Conservation (phyloP, 202 grass and related monocot species). For the Zoysia matrella region DNA sequence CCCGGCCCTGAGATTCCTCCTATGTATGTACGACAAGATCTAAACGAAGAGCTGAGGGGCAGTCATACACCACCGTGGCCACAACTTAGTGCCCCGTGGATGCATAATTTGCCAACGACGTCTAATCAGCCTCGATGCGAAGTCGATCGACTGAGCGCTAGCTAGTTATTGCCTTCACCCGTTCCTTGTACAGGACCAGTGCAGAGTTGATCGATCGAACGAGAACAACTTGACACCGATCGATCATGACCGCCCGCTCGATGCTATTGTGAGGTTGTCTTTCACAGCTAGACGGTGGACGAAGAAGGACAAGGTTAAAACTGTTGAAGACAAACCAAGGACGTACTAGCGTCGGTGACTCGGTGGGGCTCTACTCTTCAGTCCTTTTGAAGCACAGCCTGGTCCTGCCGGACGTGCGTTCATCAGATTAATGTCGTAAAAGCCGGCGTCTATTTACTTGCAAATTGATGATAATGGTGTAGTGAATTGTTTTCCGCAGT, state of each 20-base stretch:
- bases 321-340: too few species aligned
- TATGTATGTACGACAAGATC: conserved; percentile 33
- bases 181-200: neutral
- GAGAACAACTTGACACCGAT: neutral
- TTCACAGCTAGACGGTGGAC: neutral
- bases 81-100: neutral
- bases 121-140: conserved; percentile 20
- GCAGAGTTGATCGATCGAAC: too few species aligned
- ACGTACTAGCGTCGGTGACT: neutral
- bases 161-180: neutral
- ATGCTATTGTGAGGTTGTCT: neutral
- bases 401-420: neutral
- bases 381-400: conserved; percentile 2
- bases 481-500: neutral
- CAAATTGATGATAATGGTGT: too few species aligned
- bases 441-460: neutral
- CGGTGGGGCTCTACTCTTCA: neutral
- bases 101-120: neutral
- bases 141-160: conserved; percentile 7
- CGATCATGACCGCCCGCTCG: neutral
- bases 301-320: too few species aligned
- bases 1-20: conserved; percentile 44
- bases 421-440: neutral
- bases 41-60: neutral
- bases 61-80: conserved; percentile 6